phyloP scores from a whole-genome alignment of 2,329 filamentous ascomycete genomes.

The Fusarium coicis region DNA sequence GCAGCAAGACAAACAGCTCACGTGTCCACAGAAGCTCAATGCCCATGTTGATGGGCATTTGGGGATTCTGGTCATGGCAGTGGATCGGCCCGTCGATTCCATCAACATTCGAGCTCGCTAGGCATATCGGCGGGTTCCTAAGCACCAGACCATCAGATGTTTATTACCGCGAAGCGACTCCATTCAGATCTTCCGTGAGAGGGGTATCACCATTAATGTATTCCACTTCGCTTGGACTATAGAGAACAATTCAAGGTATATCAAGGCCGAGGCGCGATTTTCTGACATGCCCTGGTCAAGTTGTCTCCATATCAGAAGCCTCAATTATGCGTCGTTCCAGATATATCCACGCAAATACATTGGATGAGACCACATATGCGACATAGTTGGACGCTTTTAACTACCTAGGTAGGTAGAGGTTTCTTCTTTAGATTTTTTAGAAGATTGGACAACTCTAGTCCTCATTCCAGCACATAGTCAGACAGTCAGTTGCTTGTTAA shows the following conservation, averaged over 20 bases:
- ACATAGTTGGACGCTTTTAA: neutral
- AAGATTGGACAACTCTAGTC: neutral
- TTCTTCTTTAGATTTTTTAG: neutral
- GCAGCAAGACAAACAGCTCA: constrained; percentile 15
- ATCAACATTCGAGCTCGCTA: constrained; percentile 33
- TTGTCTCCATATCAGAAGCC: constrained; percentile 12
- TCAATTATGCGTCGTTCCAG: constrained; percentile 12
- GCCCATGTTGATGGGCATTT: neutral
- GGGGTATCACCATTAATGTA: neutral
- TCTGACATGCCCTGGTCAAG: constrained; percentile 18
- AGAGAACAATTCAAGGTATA: constrained; percentile 16
- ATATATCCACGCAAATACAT: neutral
- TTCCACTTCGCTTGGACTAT: constrained; percentile 9
- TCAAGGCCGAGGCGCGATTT: constrained; percentile 21
- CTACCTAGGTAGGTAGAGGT: too few relatives aligned
- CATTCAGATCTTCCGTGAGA: neutral
- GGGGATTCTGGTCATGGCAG: constrained; percentile 1
- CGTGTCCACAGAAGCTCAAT: constrained; percentile 9
- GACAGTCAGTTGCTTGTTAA: neutral
- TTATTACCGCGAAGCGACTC: constrained; percentile 11
- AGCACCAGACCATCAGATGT: constrained; percentile 30
- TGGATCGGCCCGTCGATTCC: constrained; percentile 40
- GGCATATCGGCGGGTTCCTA: constrained; percentile 22
- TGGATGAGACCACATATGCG: neutral
- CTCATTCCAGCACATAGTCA: too few relatives aligned